Evolutionary conservation across 148 eudicot genomes (phyloP).

Genomic region (Persicaria maculosa): DNA sequence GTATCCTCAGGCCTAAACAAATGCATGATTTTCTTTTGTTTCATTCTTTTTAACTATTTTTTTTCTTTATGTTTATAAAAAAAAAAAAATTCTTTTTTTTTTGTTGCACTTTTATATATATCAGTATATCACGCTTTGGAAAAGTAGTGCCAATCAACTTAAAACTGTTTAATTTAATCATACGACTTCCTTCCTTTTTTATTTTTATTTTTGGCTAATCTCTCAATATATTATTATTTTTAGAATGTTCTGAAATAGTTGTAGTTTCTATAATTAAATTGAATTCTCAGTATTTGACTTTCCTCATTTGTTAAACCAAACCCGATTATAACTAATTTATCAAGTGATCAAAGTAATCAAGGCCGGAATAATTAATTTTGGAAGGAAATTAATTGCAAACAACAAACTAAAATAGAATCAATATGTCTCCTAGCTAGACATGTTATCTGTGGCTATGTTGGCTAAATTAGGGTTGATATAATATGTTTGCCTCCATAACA

Average conservation of each 20-base stretch:
- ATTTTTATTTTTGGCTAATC: too few species aligned
- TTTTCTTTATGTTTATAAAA: not conserved
- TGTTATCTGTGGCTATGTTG: not conserved
- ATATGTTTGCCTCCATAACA: slow-evolving; percentile 11
- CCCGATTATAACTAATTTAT: not conserved
- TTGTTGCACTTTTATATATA: too few species aligned
- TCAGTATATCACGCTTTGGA: not conserved
- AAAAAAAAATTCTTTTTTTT: not conserved
- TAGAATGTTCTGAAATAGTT: not conserved
- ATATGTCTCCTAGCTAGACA: not conserved
- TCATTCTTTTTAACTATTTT: not conserved
- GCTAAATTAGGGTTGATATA: slow-evolving; percentile 4
- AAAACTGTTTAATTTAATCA: not conserved
- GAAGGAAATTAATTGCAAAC: not conserved
- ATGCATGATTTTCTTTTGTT: slow-evolving; percentile 9
- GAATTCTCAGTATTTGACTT: not conserved
- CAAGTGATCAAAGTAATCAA: not conserved
- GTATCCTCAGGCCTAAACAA: slow-evolving; percentile 1
- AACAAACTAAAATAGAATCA: not conserved
- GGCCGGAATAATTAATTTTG: not conserved
- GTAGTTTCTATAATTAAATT: not conserved
- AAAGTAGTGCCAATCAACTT: not conserved
- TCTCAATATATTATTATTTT: not conserved
- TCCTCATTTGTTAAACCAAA: not conserved
- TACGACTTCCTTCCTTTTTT: not conserved